Base-by-base conservation (phyloP, 257 asterid genomes). In the Agastache rugosa region DNA sequence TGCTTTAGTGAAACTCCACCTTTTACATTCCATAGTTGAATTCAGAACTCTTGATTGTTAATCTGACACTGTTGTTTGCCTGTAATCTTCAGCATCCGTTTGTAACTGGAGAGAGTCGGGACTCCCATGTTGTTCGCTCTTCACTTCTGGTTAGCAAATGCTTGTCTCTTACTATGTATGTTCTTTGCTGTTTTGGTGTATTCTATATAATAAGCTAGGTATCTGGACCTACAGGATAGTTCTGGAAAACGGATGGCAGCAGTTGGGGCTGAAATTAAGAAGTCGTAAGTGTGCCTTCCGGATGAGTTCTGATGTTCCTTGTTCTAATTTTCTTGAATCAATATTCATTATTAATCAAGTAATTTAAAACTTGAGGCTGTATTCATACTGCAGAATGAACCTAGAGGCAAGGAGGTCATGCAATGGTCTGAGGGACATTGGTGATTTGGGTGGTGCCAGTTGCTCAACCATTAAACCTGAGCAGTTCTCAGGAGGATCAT, bases 81-180 rank as follows among this genome's bases (percentile, higher is more conserved):
- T 65, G 61, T 63, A 79, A 64, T 83, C 67, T 75, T 76, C 97
- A 92, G 97, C 98, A 92, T 87, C 97, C 97, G 69, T 92, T 95
- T 83, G 98, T 95, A 70, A 95, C 98, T 54, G 93, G 92, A 60
- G 89, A 87, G 63, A 70, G 82, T 74, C 90, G 80, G 81, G 95
- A 91, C 77, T 84, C 87, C 55, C 84, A 76, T 69, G 87, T 76
- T 72, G 80, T 67, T 64, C 85, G 93, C 69, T 82, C 87, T 75
- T 86, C 93, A 62, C 65, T 79, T 54, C 27, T 80, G 91, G 96
- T 92, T 37, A 84, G 97, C 29, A 63, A 56, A 83, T 78, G 67
- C 79, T 80, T 72, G 8, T 79, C 61, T 83, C 67, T 44, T 66
- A 9, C 69, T 63, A 16, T 50, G 39, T 48, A 14, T 48, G 29